Evolutionary conservation across 2,329 filamentous ascomycete genomes (phyloP), one percentile per base, ranked within the genome.

Genomic region (Zymoseptoria passerinii): DNA sequence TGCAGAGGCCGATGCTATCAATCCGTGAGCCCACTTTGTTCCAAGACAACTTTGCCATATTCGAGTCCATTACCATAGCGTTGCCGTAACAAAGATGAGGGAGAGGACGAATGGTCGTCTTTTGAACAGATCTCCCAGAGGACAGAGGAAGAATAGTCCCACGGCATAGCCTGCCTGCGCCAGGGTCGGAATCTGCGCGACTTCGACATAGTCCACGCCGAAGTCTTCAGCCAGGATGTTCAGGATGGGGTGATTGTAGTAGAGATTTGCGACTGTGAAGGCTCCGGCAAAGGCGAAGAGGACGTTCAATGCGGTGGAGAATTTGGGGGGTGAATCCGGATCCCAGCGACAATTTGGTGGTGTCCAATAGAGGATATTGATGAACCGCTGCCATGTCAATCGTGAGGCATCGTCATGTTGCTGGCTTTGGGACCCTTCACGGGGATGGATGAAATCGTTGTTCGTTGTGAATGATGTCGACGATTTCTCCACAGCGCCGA

Each of bases 201-300:
- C 83, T 56, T 80, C 77, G 66, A 90, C 87, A 67, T 90, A 87
- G 8, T 79, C 80, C 52, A 92, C 85, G 55, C 80, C 68, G 67
- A 94, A 92, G 16, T 88, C 85, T 8, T 78, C 71, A 0, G 89
- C 88, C 48, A 94, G 79, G 54, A 88, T 82, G 68, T 91, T 90
- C 23, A 92, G 76, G 52, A 92, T 88, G 0, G 89, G 88, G 66
- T 92, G 88, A 59, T 82, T 89, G 72, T 92, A 91, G 74, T 92
- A 92, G 2, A 92, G 76, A 65, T 92, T 92, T 18, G 88, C 88
- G 6, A 92, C 89, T 0, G 87, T 89, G 64, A 90, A 84, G 3
- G 84, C 80, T 0, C 75, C 79, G 0, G 81, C 87, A 66, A 87
- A 80, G 1, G 81, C 85, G 61, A 90, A 90, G 1, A 92, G 73